Percentiles rank a stretch among this genome's conserved stretches.
Conservation (phyloP, 768 basidiomycete species). For the Tulasnella sp. region DNA sequence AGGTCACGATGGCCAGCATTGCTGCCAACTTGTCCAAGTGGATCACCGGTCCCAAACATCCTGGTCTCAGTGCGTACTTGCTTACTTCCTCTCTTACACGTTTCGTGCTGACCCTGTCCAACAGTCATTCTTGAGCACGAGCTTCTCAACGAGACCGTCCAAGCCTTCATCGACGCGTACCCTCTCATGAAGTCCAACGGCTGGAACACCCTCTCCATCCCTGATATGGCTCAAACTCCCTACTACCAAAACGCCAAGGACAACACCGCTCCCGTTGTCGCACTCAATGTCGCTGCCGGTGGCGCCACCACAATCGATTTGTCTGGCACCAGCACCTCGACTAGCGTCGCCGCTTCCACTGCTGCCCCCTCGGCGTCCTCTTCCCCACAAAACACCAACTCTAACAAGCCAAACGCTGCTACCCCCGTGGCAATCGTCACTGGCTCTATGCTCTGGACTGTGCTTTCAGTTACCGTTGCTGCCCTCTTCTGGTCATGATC, state of each 20-base stretch:
- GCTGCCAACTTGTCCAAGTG: slow-evolving; percentile 38
- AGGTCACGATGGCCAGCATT: slow-evolving; percentile 38
- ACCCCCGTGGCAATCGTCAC: too few relatives aligned
- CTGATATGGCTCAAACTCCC: slow-evolving; percentile 33
- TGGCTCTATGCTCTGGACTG: too few relatives aligned
- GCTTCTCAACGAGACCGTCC: slow-evolving; percentile 43
- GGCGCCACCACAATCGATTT: not conserved
- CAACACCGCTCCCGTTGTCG: slow-evolving; percentile 9
- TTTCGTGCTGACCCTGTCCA: not conserved
- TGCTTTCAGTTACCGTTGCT: too few relatives aligned
- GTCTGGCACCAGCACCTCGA: not conserved
- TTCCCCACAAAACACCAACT: too few relatives aligned
- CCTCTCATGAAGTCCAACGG: slow-evolving; percentile 51
- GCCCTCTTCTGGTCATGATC: too few relatives aligned
- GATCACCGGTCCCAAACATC: slow-evolving; percentile 47
- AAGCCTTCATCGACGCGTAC: slow-evolving; percentile 53
- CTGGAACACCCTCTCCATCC: slow-evolving; percentile 47
- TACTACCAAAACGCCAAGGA: slow-evolving; percentile 28
- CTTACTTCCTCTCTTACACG: not conserved
- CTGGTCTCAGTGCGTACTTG: slow-evolving; percentile 41
- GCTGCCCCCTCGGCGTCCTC: too few relatives aligned
- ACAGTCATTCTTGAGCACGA: slow-evolving; percentile 76
- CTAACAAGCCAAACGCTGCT: too few relatives aligned
- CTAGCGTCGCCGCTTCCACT: not conserved
- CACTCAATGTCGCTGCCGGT: not conserved